Evolutionary conservation across 257 asterid genomes (phyloP).

Genomic region (Solanum bulbocastanum): DNA sequence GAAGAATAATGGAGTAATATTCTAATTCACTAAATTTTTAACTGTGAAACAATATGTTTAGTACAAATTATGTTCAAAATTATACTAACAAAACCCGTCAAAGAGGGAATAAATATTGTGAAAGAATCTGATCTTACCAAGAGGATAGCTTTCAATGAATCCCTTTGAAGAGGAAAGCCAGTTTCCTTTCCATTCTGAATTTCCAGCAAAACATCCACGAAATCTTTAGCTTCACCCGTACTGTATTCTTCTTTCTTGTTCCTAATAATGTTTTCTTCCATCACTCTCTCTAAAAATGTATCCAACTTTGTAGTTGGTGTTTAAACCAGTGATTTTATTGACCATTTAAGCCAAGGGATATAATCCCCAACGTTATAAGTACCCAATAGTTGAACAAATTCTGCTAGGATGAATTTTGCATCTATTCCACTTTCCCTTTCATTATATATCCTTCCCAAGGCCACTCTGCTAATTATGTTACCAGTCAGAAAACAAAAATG

Average conservation of each 20-base stretch:
- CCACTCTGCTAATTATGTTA: slow-evolving; percentile 30
- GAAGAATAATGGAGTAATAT: no score
- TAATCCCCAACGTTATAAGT: slow-evolving; percentile 9
- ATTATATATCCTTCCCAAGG: slow-evolving; percentile 28
- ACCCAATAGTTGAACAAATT: slow-evolving; percentile 9
- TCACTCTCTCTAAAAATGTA: slow-evolving; percentile 22
- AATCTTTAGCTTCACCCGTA: background rate
- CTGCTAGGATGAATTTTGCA: slow-evolving; percentile 2
- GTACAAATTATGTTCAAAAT: no score
- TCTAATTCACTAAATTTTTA: background rate
- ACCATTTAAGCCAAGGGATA: slow-evolving; percentile 5
- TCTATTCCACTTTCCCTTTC: slow-evolving; percentile 16
- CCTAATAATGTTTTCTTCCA: background rate
- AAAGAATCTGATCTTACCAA: no score
- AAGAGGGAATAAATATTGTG: background rate
- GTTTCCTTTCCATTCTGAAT: background rate
- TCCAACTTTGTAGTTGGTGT: slow-evolving; percentile 7
- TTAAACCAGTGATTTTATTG: no score
- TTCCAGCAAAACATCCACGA: background rate
- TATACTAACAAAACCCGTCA: background rate
- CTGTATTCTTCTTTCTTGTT: background rate
- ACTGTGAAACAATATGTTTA: background rate
- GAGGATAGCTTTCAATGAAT: background rate
- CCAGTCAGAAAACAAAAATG: slow-evolving; percentile 8
- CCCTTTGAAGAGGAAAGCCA: background rate